Conservation (phyloP, 1,284 basidiomycete genomes). For the Cryptococcus jaspeensis region DNA sequence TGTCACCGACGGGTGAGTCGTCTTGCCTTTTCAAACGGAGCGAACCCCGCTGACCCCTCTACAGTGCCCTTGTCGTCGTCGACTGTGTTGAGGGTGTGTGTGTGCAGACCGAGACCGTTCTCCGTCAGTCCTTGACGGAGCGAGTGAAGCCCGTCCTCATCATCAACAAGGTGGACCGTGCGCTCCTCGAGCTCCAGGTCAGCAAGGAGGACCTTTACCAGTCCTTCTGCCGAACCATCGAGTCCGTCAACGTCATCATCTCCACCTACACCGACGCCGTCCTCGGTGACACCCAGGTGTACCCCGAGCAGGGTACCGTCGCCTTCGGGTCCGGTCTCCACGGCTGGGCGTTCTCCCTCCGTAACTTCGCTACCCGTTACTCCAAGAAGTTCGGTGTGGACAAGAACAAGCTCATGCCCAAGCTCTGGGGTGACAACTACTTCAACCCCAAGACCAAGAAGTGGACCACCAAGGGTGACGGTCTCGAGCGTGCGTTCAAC, state of each 20-base stretch:
- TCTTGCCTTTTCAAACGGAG: background rate
- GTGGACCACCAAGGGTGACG: constrained; percentile 85
- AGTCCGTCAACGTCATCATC: constrained; percentile 98
- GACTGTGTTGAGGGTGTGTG: constrained; percentile 99
- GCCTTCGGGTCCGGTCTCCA: constrained; percentile 99
- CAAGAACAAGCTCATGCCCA: constrained; percentile 96
- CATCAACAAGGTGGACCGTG: constrained; percentile 99
- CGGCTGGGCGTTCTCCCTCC: constrained; percentile 99
- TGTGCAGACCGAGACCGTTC: constrained; percentile 99
- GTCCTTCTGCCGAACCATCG: constrained; percentile 96
- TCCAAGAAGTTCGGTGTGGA: constrained; percentile 99
- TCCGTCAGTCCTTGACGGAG: constrained; percentile 95
- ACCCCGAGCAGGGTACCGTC: constrained; percentile 97
- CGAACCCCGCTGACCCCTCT: constrained; percentile 6
- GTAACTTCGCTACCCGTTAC: constrained; percentile 93
- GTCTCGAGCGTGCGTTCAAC: constrained; percentile 94
- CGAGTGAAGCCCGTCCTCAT: constrained; percentile 99
- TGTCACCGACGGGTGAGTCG: constrained; percentile 80
- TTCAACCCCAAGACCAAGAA: constrained; percentile 98
- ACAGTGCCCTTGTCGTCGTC: constrained; percentile 90
- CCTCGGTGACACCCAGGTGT: constrained; percentile 98
- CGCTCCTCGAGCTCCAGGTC: constrained; percentile 97
- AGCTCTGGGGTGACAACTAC: constrained; percentile 99
- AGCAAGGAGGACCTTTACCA: constrained; percentile 97
- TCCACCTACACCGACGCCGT: constrained; percentile 94